A percentile compares a stretch with the other conserved stretches of the same genome.
Evolutionary conservation across 2,329 filamentous ascomycete genomes (phyloP).

Genomic region (Lizonia empirigonia): DNA sequence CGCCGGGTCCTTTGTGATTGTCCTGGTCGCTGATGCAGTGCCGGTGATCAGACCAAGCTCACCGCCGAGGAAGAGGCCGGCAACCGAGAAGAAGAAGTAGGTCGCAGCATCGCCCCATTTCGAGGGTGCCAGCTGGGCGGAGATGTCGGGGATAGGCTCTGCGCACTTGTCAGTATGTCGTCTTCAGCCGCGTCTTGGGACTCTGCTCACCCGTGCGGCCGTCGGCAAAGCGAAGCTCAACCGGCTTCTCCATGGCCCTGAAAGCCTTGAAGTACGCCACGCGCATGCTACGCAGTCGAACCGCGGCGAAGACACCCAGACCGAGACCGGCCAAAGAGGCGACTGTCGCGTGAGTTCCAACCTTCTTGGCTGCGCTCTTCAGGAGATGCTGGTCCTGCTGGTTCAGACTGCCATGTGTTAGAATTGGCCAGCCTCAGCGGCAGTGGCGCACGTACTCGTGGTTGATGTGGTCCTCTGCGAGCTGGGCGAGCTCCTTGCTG

Average conservation of each 20-base stretch:
- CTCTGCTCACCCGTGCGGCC: constrained; percentile 59
- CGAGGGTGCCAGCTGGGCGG: constrained; percentile 62
- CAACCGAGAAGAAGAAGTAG: constrained; percentile 66
- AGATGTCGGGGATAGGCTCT: constrained; percentile 68
- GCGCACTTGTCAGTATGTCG: background rate
- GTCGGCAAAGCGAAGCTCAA: constrained; percentile 65
- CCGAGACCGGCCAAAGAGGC: constrained; percentile 66
- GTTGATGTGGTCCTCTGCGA: constrained; percentile 42
- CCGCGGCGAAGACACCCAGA: constrained; percentile 60
- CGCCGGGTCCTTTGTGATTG: constrained; percentile 61
- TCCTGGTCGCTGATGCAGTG: constrained; percentile 58
- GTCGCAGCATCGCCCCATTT: constrained; percentile 65
- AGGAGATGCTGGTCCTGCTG: constrained; percentile 65
- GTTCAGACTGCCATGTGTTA: constrained; percentile 47
- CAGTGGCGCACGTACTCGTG: constrained; percentile 35
- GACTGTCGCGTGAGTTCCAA: constrained; percentile 61
- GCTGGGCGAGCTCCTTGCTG: constrained; percentile 36
- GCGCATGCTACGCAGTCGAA: constrained; percentile 61
- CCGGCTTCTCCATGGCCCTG: constrained; percentile 65
- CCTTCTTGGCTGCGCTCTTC: constrained; percentile 59
- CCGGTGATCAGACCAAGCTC: constrained; percentile 67
- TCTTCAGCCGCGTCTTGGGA: background rate
- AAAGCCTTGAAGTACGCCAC: constrained; percentile 66
- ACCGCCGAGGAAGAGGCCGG: constrained; percentile 68
- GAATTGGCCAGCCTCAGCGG: background rate